Evolutionary conservation across 2,329 filamentous ascomycete species (phyloP), one percentile per base, ranked within the genome.

Genomic region (Neofusicoccum umdonicola): DNA sequence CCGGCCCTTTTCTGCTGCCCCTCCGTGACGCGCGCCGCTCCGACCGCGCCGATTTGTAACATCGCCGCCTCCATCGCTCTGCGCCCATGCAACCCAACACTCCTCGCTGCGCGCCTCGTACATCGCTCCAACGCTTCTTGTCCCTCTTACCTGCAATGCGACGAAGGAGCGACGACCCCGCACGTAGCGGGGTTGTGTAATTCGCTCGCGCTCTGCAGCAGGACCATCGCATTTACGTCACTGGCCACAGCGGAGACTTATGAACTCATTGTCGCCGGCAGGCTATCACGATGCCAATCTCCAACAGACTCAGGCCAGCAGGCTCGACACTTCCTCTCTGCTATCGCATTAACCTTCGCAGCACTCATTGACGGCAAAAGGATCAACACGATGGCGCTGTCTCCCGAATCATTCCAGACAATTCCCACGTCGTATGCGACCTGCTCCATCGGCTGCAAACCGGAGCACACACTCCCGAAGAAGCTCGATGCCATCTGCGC

Each of bases 401-500:
- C 77, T 68, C 68, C 72, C 60, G 66, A 71, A 22, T 74, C 75
- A 9, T 73, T 79, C 17, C 44, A 71, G 71, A 70, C 71, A 12
- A 78, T 86, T 65, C 83, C 84, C 3, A 75, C 81, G 17, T 83
- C 82, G 63, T 86, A 85, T 67, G 85, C 85, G 50, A 83, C 82
- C 65, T 85, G 83, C 74, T 87, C 84, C 7, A 82, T 88, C 27
- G 82, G 82, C 50, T 78, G 76, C 78, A 66, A 75, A 74, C 63
- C 76, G 66, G 66, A 76, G 67, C 82, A 85, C 65, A 85, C 83
- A 1, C 81, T 90, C 0, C 84, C 84, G 44, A 78, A 85, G 48
- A 89, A 88, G 68, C 80, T 90, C 11, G 76, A 83, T 48, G 86
- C 87, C 47, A 87, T 92, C 68, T 80, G 86, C n/a, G 78, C 79